Evolutionary conservation across 257 asterid species (phyloP).

Genomic region (Nicotiana undulata): DNA sequence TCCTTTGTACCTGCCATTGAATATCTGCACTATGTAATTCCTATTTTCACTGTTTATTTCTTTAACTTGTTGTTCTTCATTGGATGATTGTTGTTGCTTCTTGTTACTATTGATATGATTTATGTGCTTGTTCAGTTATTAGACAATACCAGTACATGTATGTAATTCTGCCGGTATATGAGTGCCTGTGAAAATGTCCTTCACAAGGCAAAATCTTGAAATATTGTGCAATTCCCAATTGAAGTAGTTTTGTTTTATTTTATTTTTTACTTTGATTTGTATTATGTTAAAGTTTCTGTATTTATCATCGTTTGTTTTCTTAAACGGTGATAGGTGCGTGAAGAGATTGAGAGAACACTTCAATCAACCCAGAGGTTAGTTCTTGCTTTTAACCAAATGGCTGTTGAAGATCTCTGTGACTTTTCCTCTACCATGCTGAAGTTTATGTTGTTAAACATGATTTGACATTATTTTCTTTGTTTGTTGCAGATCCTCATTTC

Average conservation of each 20-base stretch:
- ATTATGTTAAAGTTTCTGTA: background rate
- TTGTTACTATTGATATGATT: background rate
- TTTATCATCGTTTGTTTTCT: background rate
- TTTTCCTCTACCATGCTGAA: background rate
- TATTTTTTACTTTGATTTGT: background rate
- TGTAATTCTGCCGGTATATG: background rate
- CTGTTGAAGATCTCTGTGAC: background rate
- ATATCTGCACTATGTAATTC: background rate
- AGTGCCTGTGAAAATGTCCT: background rate
- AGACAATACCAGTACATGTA: background rate
- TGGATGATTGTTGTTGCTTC: background rate
- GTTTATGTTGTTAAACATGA: background rate
- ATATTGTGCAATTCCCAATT: background rate
- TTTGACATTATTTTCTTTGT: constrained; percentile 3
- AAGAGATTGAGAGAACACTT: constrained; percentile 43
- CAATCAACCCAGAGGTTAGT: constrained; percentile 38
- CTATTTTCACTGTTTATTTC: background rate
- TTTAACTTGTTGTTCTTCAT: background rate
- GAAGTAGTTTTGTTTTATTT: background rate
- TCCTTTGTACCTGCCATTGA: background rate
- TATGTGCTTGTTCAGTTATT: background rate
- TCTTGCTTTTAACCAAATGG: background rate
- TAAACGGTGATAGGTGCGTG: constrained; percentile 45
- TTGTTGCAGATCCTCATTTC: constrained; percentile 29
- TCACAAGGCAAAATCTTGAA: background rate